Conservation (phyloP, 345 rosid genomes). For the Gossypium anomalum region DNA sequence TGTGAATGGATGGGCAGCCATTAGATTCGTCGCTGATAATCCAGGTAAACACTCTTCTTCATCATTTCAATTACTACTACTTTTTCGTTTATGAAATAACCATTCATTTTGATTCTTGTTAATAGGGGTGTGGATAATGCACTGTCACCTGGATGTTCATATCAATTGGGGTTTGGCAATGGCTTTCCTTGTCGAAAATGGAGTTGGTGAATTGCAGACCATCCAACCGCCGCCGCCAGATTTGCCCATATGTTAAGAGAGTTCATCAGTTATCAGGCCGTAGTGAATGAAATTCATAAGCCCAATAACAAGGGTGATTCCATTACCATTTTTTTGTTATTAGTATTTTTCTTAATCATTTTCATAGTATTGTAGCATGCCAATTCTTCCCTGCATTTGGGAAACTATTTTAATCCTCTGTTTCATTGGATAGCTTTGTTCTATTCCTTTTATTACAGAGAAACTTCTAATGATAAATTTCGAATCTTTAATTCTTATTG, state of each 20-base stretch:
- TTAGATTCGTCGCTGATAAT: conserved; percentile 89
- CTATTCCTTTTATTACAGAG: conserved; percentile 6
- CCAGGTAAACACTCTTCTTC: conserved; percentile 49
- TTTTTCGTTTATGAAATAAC: not conserved
- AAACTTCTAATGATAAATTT: no score
- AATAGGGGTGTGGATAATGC: conserved; percentile 87
- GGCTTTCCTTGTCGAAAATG: conserved; percentile 83
- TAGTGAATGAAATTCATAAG: conserved; percentile 15
- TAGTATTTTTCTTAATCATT: not conserved
- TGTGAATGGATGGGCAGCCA: conserved; percentile 82
- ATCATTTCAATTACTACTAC: not conserved
- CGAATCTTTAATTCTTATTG: no score
- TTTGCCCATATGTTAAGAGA: conserved; percentile 53
- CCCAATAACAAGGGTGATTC: conserved; percentile 15
- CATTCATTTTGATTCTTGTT: not conserved
- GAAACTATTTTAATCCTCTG: conserved; percentile 22
- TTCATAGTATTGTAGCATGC: not conserved
- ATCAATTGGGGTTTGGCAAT: conserved; percentile 78
- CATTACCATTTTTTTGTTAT: not conserved
- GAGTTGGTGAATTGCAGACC: conserved; percentile 51
- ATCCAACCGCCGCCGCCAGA: conserved; percentile 67
- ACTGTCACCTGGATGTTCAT: conserved; percentile 93
- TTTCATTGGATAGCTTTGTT: conserved; percentile 16
- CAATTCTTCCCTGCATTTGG: conserved; percentile 34
- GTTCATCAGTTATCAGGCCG: not conserved